Conservation (phyloP, 495 filamentous ascomycete species). For the Coniosporium apollinis region DNA sequence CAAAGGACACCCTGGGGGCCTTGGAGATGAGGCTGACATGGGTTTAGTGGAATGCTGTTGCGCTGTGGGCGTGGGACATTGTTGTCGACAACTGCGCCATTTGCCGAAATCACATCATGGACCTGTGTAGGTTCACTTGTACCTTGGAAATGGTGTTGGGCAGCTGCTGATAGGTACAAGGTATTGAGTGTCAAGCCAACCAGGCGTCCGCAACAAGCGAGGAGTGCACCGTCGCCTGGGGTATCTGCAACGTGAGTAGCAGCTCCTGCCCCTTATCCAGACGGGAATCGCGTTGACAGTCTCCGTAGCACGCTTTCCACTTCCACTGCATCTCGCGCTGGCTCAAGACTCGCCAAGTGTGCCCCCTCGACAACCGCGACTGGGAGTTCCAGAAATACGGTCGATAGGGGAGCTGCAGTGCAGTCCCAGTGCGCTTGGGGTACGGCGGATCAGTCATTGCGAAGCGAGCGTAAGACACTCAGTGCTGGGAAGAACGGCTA, state of each 20-base stretch:
- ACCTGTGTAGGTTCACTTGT: slow-evolving; percentile 76
- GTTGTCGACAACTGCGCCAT: slow-evolving; percentile 99
- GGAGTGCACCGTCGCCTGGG: slow-evolving; percentile 98
- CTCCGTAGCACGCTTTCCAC: slow-evolving; percentile 82
- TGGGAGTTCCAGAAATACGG: slow-evolving; percentile 99
- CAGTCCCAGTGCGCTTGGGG: slow-evolving; percentile 10
- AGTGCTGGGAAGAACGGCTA: not conserved
- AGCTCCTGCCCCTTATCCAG: not conserved
- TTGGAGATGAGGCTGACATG: slow-evolving; percentile 11
- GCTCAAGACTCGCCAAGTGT: slow-evolving; percentile 99
- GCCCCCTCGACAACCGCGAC: slow-evolving; percentile 92
- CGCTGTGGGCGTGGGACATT: slow-evolving; percentile 98
- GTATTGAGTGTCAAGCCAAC: slow-evolving; percentile 99
- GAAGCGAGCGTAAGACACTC: not conserved
- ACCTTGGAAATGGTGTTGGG: too few relatives aligned
- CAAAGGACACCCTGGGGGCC: slow-evolving; percentile 1
- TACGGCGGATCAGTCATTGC: slow-evolving; percentile 1
- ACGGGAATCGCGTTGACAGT: not conserved
- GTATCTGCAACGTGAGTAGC: slow-evolving; percentile 84
- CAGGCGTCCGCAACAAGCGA: slow-evolving; percentile 94
- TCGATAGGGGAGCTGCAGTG: slow-evolving; percentile 38
- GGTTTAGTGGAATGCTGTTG: slow-evolving; percentile 91
- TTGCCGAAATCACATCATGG: slow-evolving; percentile 99
- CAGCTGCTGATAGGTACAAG: too few relatives aligned
- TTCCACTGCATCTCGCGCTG: slow-evolving; percentile 99